These are phyloP conservation scores for Saccharomyces jurei DNA, from an alignment of 805 yeast species.

Conservation along the genomic window DNA sequence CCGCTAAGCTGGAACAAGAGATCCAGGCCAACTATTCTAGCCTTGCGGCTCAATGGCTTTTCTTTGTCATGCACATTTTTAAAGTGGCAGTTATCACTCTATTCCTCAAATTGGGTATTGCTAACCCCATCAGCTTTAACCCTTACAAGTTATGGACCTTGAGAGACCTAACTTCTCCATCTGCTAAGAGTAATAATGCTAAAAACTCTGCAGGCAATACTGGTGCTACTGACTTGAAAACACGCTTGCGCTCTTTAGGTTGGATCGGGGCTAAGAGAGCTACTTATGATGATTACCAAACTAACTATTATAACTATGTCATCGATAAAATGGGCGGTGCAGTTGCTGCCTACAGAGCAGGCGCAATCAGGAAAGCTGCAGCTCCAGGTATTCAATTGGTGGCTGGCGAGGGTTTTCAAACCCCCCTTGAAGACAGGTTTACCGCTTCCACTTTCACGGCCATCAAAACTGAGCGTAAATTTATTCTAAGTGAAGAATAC, in stretches of 20 bases:
- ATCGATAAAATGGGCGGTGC: constrained; percentile 67
- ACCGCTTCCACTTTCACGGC: constrained; percentile 32
- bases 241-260: constrained; percentile 56
- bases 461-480: constrained; percentile 37
- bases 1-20: constrained; percentile 43
- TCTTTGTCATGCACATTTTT: constrained; percentile 63
- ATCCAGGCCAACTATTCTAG: constrained; percentile 34
- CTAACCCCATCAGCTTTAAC: constrained; percentile 63
- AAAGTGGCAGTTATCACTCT: constrained; percentile 52
- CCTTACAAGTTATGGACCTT: constrained; percentile 28
- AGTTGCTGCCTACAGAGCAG: constrained; percentile 66
- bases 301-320: constrained; percentile 53
- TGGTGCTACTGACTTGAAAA: constrained; percentile 18
- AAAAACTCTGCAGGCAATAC: constrained; percentile 7
- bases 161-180: constrained; percentile 29
- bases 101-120: constrained; percentile 57
- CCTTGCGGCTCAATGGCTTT: constrained; percentile 49
- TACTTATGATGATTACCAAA: constrained; percentile 60
- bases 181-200: constrained; percentile 4
- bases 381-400: constrained; percentile 54
- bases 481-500: constrained; percentile 49
- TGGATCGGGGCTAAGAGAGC: constrained; percentile 92
- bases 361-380: constrained; percentile 52
- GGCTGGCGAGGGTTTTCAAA: constrained; percentile 78
- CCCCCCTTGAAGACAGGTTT: constrained; percentile 39